Percentiles rank a stretch among this genome's conserved stretches.
Evolutionary conservation across 805 yeast species (phyloP).

Genomic region (Schizosaccharomyces cryophilus): DNA sequence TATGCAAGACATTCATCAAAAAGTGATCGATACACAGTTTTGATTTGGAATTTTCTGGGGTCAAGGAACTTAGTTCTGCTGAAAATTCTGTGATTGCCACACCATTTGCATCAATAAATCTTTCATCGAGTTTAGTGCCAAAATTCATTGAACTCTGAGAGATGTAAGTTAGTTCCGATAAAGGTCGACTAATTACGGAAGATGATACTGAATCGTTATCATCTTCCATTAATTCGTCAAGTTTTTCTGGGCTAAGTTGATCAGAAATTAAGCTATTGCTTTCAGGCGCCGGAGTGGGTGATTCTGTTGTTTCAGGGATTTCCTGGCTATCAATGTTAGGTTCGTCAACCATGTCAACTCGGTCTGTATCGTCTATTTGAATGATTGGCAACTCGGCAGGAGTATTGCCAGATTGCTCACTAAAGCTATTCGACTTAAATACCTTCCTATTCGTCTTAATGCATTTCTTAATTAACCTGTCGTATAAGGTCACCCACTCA

Average conservation of each 20-base stretch:
- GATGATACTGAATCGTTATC: not conserved
- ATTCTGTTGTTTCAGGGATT: not conserved
- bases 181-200: not conserved
- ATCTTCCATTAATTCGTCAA: not conserved
- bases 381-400: not conserved
- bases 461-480: not conserved
- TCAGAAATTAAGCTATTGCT: not conserved
- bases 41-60: not conserved
- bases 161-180: not conserved
- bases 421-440: not conserved
- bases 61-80: not conserved
- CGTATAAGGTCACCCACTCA: not conserved
- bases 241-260: not conserved
- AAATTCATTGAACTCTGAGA: not conserved
- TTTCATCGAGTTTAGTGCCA: not conserved
- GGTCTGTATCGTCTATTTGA: not conserved
- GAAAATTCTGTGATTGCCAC: not conserved
- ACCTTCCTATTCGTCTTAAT: not conserved
- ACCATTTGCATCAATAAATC: not conserved
- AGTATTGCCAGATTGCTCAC: no score
- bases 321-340: not conserved
- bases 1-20: not conserved
- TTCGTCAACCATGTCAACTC: not conserved
- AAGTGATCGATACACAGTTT: not conserved
- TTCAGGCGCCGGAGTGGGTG: not conserved